These are phyloP conservation scores for Diaporthe sp. DNA, from an alignment of 2,329 filamentous ascomycete genomes.

Conservation along the genomic window DNA sequence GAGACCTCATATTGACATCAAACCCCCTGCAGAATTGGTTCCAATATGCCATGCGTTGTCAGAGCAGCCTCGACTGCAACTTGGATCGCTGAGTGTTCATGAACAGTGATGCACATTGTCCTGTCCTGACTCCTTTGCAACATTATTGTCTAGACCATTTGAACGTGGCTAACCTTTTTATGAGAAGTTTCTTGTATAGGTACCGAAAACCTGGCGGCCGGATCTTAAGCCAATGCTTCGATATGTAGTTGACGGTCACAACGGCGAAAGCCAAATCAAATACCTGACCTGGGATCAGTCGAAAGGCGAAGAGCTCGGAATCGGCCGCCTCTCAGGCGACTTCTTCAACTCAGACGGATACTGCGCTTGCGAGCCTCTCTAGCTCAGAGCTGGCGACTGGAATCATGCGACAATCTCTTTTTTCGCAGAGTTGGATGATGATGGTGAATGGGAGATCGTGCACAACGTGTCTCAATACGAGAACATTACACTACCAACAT, in stretches of 20 bases:
- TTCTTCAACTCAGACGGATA: constrained; percentile 9
- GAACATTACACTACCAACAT: not conserved
- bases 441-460: not conserved
- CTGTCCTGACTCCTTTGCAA: not conserved
- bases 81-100: not conserved
- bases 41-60: too few species aligned
- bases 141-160: not conserved
- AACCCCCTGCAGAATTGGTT: not conserved
- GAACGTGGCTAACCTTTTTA: not conserved
- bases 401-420: constrained; percentile 26
- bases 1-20: not conserved
- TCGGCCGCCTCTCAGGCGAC: too few species aligned
- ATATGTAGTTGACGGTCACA: not conserved
- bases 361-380: not conserved
- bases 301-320: too few species aligned
- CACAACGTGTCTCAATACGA: not conserved
- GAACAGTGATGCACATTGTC: not conserved
- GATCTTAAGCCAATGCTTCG: constrained; percentile 24
- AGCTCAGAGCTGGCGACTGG: constrained; percentile 10
- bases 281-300: constrained; percentile 29
- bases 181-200: not conserved
- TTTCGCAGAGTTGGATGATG: not conserved
- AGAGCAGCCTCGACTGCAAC: not conserved
- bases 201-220: not conserved
- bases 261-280: not conserved